Conservation (phyloP, 1,284 basidiomycete species). For the Sporisorium sorghi region DNA sequence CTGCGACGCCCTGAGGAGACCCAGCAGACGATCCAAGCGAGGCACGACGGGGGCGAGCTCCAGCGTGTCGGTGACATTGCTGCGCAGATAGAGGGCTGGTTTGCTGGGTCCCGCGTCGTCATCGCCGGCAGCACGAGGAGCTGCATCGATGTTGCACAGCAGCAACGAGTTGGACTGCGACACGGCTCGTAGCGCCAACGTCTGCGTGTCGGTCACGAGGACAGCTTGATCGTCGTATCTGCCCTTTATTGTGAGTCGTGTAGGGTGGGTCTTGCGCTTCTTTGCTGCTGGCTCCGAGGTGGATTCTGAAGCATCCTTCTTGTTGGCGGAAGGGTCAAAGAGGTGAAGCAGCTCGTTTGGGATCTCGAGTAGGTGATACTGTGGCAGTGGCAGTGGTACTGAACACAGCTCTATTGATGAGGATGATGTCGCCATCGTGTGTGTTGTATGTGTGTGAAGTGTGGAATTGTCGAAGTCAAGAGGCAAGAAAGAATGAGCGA, state of each 20-base stretch:
- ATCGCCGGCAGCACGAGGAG: constrained; percentile 3
- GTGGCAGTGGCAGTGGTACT: constrained; percentile 27
- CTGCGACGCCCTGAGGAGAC: constrained; percentile 51
- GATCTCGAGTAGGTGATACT: constrained; percentile 54
- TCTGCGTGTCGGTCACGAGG: constrained; percentile 56
- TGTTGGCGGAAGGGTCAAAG: constrained; percentile 28
- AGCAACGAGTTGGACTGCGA: constrained; percentile 64
- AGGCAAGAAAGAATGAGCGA: not conserved
- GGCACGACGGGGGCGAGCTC: constrained; percentile 61
- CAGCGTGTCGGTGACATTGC: constrained; percentile 55
- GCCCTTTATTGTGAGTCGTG: constrained; percentile 62
- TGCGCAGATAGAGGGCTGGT: constrained; percentile 42
- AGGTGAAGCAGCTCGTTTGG: constrained; percentile 51
- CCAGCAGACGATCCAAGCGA: constrained; percentile 51
- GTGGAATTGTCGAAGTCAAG: not conserved
- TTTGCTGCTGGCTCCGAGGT: constrained; percentile 25
- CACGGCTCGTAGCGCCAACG: constrained; percentile 62
- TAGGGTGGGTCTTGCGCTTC: constrained; percentile 21
- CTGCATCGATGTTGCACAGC: constrained; percentile 49
- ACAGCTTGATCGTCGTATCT: constrained; percentile 62
- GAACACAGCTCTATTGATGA: constrained; percentile 40
- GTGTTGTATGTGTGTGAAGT: not conserved
- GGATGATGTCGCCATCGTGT: constrained; percentile 11
- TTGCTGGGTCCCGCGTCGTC: constrained; percentile 13
- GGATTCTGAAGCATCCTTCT: constrained; percentile 8